Base-by-base conservation (phyloP, 2,329 filamentous ascomycete species). In the Cladorrhinum sp. region DNA sequence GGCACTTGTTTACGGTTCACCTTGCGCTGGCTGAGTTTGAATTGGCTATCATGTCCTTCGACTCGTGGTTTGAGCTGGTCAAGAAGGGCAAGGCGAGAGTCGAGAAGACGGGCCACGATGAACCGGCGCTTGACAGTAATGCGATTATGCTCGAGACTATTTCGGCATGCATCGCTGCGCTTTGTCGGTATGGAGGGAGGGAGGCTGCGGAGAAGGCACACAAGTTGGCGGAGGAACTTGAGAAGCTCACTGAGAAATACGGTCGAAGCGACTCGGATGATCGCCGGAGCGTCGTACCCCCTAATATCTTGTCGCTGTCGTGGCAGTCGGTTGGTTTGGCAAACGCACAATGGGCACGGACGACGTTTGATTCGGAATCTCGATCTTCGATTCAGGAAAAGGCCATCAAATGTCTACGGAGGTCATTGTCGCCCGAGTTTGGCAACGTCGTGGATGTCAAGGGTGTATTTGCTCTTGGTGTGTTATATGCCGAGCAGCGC, bases 51-150 rank as follows among this genome's bases (percentile, higher is more conserved):
- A 92, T 92, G 71, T 91, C 95, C 0, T 91, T 97, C 64, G 90
- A 96, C 72, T 93, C 93, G 0, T 99, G 98, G 73, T 80, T 96
- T 39, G 91, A 96, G 58, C 90, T 99, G 65, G 85, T 96, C 59
- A 89, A 88, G 64, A 90, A 90, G 71, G 92, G 89, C 60, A 96
- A 94, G 75, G 90, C 91, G 20, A 85, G 93, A 46, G 86, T 92
- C 2, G 86, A 91, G 68, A 96, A 96, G 75, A 87, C 85, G 1
- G 88, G 91, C 2, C 84, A 91, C 66, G 72, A 76, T 6, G 90
- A 94, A 68, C 79, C 82, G 18, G 86, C 84, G 55, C 80, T 97
- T 26, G 95, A 99, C 68, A 84, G 89, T 59, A 90, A 96, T 68
- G 86, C 87, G 18, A 88, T 82, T 0, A 85, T 95, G 5, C 75